Evolutionary conservation across 1,284 basidiomycete genomes (phyloP), one percentile per base, ranked within the genome.

Genomic region (Chalciporus sp.): DNA sequence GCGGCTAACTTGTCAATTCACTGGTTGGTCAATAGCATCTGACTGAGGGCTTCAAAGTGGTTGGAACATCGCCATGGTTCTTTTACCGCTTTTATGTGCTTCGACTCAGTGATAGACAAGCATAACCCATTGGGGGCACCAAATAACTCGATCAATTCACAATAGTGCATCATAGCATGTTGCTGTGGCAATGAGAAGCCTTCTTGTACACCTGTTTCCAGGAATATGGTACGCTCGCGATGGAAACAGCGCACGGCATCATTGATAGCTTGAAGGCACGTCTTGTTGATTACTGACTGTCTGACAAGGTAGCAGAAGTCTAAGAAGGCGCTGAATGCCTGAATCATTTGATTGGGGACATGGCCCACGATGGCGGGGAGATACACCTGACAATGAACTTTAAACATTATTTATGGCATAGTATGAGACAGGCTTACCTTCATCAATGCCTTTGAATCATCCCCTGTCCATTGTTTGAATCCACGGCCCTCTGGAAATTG

Each of bases 241-340:
- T 64, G 53, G 37, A 60, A 64, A 2, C 42, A 19, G 5, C 11
- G 6, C 2, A 64, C 43, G 0, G 59, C 41, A 0, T 47, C 6
- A 17, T 65, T 59, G 20, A 68, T 69, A 0, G 29, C 40, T 0
- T 28, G 26, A 4, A 70, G 40, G 1, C 55, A 28, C 0, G 57
- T 48, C 41, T 44, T 40, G 14, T 52, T 43, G 10, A 61, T 59
- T 3, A 43, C 37, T 1, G 54, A 37, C 9, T 49, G 48, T 1
- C 61, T 58, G 3, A 58, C 55, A 7, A 65, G 50, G 42, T 69
- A 71, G 46, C 57, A 63, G 35, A 63, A 63, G 40, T 68, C 59
- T 0, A 68, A 51, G 20, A 66, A 59, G 1, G 64, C 58, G 2
- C 31, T 16, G 16, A 51, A 11, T 7, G 48, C 20, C 12, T 8